Percentiles rank a stretch among this genome's conserved stretches.
phyloP scores from a whole-genome alignment of 345 rosid genomes.

The Moringa oleifera region DNA sequence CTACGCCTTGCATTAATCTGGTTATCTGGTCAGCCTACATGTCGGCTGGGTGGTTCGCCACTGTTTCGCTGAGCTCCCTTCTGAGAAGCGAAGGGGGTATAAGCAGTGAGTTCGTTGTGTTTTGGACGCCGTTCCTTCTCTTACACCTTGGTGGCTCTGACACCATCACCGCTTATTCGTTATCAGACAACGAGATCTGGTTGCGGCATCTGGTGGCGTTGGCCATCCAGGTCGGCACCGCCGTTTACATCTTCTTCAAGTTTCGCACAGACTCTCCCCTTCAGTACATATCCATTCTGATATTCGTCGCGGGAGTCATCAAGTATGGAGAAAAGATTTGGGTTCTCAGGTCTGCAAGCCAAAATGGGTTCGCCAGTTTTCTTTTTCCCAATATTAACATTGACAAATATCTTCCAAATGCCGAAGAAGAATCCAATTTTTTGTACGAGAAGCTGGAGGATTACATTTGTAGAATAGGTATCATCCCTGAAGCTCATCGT shows the following conservation, averaged over 20 bases:
- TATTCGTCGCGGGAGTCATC: conserved; percentile 32
- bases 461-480: conserved; percentile 3
- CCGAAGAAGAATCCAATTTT: conserved; percentile 19
- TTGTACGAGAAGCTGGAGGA: conserved; percentile 19
- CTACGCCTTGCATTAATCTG: too few relatives aligned
- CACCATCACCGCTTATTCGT: conserved; percentile 31
- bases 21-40: conserved; percentile 36
- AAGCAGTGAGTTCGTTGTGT: conserved; percentile 13
- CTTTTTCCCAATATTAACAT: too few relatives aligned
- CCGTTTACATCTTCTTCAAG: conserved; percentile 26
- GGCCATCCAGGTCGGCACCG: conserved; percentile 20
- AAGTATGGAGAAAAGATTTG: conserved; percentile 40
- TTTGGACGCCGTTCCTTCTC: conserved; percentile 35
- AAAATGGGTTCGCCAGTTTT: conserved; percentile 22
- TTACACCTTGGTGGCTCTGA: conserved; percentile 44
- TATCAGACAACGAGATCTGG: conserved; percentile 35
- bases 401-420: conserved; percentile 16
- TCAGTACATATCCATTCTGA: conserved; percentile 18
- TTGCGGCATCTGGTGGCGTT: conserved; percentile 27
- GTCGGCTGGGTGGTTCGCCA: conserved; percentile 33
- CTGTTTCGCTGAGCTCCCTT: conserved; percentile 28
- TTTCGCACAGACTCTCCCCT: conserved; percentile 17
- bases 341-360: conserved; percentile 36
- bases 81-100: conserved; percentile 22
- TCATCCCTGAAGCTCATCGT: conserved; percentile 2